Conservation (phyloP, 768 basidiomycete genomes). For the Antrodiella citrinella region DNA sequence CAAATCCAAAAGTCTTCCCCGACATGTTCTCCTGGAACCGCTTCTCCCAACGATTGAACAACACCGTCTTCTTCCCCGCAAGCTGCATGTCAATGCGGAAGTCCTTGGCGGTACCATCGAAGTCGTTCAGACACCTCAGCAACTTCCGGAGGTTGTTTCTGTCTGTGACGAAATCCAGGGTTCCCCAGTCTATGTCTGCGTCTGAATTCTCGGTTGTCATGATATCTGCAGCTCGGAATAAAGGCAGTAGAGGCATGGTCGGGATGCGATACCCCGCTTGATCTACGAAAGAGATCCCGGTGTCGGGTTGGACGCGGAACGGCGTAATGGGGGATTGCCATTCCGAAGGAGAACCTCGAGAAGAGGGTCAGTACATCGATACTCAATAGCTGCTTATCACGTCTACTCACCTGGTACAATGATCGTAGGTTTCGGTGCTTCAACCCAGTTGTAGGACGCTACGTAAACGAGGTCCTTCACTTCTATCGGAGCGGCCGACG, state of each 20-base stretch:
- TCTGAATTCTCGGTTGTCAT: slow-evolving; percentile 18
- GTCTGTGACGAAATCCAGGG: slow-evolving; percentile 46
- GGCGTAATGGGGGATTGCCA: slow-evolving; percentile 46
- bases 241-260: slow-evolving; percentile 37
- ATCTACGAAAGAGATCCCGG: slow-evolving; percentile 38
- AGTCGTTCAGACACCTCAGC: slow-evolving; percentile 40
- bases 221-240: slow-evolving; percentile 51
- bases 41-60: slow-evolving; percentile 55
- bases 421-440: slow-evolving; percentile 18
- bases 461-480: slow-evolving; percentile 18
- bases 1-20: slow-evolving; percentile 44
- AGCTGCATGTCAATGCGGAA: slow-evolving; percentile 70
- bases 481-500: neutral
- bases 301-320: slow-evolving; percentile 46
- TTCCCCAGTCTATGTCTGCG: slow-evolving; percentile 26
- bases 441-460: slow-evolving; percentile 25
- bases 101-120: neutral
- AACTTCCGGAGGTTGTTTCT: slow-evolving; percentile 61
- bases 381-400: neutral
- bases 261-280: slow-evolving; percentile 45
- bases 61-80: slow-evolving; percentile 44
- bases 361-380: slow-evolving; percentile 10
- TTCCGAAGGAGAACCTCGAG: slow-evolving; percentile 48
- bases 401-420: slow-evolving; percentile 22
- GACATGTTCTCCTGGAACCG: slow-evolving; percentile 17